Evolutionary conservation across 768 basidiomycete genomes (phyloP).

Genomic region (Leccinum uliginosum): DNA sequence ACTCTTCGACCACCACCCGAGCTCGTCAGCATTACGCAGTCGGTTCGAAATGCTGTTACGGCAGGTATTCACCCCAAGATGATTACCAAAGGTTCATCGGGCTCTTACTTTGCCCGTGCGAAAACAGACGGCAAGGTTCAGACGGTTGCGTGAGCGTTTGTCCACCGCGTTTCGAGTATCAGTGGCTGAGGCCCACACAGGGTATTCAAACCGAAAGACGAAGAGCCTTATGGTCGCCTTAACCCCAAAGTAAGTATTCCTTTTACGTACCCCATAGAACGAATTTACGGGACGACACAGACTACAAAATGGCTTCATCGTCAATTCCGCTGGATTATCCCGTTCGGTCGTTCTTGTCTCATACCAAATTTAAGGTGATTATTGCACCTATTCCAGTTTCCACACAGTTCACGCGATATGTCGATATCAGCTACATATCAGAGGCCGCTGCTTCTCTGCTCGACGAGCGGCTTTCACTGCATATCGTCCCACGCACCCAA

Average conservation of each 20-base stretch:
- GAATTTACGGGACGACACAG: conserved; percentile 32
- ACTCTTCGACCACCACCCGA: conserved; percentile 9
- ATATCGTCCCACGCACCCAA: conserved; percentile 85
- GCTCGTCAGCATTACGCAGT: conserved; percentile 49
- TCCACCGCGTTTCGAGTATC: neutral
- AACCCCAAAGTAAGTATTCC: conserved; percentile 67
- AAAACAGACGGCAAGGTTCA: conserved; percentile 73
- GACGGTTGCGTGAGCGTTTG: conserved; percentile 66
- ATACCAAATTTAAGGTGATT: conserved; percentile 81
- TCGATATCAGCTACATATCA: conserved; percentile 64
- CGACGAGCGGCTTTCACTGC: conserved; percentile 64
- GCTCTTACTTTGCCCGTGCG: conserved; percentile 87
- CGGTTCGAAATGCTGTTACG: conserved; percentile 62
- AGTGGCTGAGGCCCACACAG: conserved; percentile 32
- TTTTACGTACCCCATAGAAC: neutral
- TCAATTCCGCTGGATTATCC: conserved; percentile 85
- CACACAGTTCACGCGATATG: neutral
- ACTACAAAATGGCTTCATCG: conserved; percentile 89
- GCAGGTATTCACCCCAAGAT: conserved; percentile 87
- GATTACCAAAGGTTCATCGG: conserved; percentile 85
- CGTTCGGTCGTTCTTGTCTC: conserved; percentile 84
- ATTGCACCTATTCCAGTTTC: neutral
- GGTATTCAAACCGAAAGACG: conserved; percentile 90
- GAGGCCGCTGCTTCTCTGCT: conserved; percentile 86
- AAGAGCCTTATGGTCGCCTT: conserved; percentile 82